phyloP scores from a whole-genome alignment of 192 early-diverging fungal species.

The Coemansia aciculifera region DNA sequence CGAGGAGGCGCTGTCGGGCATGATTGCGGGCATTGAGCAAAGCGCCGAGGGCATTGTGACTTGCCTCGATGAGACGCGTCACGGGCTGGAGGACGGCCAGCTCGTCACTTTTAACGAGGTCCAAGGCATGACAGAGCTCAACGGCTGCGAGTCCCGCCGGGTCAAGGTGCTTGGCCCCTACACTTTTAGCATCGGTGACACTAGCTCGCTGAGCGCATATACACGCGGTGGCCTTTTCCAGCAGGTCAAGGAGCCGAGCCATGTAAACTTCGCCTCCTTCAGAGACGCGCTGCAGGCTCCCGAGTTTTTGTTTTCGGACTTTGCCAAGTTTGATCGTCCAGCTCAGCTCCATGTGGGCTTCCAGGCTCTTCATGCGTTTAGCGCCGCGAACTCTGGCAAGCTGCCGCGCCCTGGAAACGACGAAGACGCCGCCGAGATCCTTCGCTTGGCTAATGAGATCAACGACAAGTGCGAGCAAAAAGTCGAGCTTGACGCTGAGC shows the following conservation, averaged over 20 bases:
- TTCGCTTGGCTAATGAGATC: constrained; percentile 70
- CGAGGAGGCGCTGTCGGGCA: constrained; percentile 88
- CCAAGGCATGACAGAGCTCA: constrained; percentile 89
- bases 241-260: constrained; percentile 93
- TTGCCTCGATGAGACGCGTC: constrained; percentile 93
- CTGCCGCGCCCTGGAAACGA: constrained; percentile 87
- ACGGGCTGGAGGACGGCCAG: constrained; percentile 98
- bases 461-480: constrained; percentile 69
- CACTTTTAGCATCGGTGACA: constrained; percentile 96
- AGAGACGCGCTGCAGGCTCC: constrained; percentile 76
- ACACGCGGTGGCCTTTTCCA: constrained; percentile 86
- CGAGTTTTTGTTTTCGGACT: constrained; percentile 87
- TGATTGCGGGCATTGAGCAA: constrained; percentile 81
- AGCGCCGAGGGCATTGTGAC: constrained; percentile 86
- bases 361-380: constrained; percentile 89
- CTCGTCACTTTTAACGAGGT: constrained; percentile 92
- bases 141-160: constrained; percentile 73
- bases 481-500: constrained; percentile 79
- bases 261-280: constrained; percentile 75
- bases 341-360: constrained; percentile 89
- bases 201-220: constrained; percentile 72
- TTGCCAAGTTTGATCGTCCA: constrained; percentile 98
- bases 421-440: constrained; percentile 80
- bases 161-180: constrained; percentile 91
- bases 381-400: constrained; percentile 60